These are phyloP conservation scores for Leccinellum albellum DNA, from an alignment of 768 basidiomycete genomes.

Conservation along the genomic window DNA sequence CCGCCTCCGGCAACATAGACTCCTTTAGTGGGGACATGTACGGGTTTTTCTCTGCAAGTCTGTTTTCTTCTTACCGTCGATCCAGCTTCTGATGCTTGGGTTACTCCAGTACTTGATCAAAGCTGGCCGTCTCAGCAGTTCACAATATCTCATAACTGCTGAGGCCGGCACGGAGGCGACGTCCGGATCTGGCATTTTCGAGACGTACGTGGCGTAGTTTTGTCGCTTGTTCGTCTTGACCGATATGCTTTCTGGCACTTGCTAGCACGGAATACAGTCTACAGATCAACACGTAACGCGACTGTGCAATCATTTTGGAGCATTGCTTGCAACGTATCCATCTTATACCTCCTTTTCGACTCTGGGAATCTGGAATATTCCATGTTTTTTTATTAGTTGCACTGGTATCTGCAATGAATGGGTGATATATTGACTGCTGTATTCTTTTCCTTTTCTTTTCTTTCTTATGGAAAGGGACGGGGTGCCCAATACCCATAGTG, in stretches of 20 bases:
- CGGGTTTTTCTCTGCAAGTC: slow-evolving; percentile 45
- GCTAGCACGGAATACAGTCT: slow-evolving; percentile 44
- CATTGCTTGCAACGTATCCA: background rate
- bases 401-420: background rate
- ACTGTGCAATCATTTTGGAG: background rate
- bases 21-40: slow-evolving; percentile 55
- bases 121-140: slow-evolving; percentile 41
- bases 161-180: slow-evolving; percentile 67
- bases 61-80: background rate
- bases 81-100: background rate
- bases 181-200: slow-evolving; percentile 50
- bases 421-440: background rate
- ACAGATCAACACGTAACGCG: slow-evolving; percentile 36
- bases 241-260: background rate
- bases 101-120: slow-evolving; percentile 50
- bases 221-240: background rate
- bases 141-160: slow-evolving; percentile 54
- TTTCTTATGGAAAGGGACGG: background rate
- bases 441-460: background rate
- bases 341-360: background rate
- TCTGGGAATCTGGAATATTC: background rate
- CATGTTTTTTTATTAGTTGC: background rate
- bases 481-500: background rate
- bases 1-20: slow-evolving; percentile 34
- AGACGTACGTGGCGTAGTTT: slow-evolving; percentile 39